Conservation (phyloP, 495 filamentous ascomycete species). For the Cryomyces antarcticus region DNA sequence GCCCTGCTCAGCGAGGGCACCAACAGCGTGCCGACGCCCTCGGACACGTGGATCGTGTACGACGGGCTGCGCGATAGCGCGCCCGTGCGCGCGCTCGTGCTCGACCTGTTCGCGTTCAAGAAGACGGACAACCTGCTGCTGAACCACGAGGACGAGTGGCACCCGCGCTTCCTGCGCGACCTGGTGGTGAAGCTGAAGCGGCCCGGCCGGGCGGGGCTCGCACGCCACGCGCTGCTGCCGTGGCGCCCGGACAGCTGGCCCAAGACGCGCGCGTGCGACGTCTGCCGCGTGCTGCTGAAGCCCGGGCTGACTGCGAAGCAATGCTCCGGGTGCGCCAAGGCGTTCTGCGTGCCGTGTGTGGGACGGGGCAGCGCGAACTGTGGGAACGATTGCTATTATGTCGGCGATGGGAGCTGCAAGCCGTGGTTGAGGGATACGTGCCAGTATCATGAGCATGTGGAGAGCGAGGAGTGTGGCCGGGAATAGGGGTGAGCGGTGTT, state of each 20-base stretch:
- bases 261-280: conserved; percentile 12
- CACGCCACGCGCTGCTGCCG: conserved; percentile 11
- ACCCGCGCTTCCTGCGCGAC: conserved; percentile 19
- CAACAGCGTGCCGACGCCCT: conserved; percentile 26
- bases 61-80: conserved; percentile 9
- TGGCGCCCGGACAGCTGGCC: conserved; percentile 11
- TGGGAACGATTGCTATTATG: conserved; percentile 5
- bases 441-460: conserved; percentile 22
- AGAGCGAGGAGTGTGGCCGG: conserved; percentile 15
- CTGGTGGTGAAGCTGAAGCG: conserved; percentile 18
- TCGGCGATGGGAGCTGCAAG: conserved; percentile 15
- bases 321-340: conserved; percentile 14
- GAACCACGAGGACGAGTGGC: conserved; percentile 22
- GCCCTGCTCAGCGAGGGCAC: conserved; percentile 21
- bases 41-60: conserved; percentile 25
- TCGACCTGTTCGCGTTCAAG: conserved; percentile 30
- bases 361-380: conserved; percentile 5
- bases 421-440: conserved; percentile 19
- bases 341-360: conserved; percentile 16
- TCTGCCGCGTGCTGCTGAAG: conserved; percentile 11
- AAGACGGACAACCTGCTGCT: conserved; percentile 25
- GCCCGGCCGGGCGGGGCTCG: conserved; percentile 10
- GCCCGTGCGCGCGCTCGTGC: conserved; percentile 18
- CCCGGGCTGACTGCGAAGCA: conserved; percentile 7
- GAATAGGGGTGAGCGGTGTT: too few relatives aligned